Base-by-base conservation (phyloP, 176 grass and related monocot genomes). In the Oryza nivara region DNA sequence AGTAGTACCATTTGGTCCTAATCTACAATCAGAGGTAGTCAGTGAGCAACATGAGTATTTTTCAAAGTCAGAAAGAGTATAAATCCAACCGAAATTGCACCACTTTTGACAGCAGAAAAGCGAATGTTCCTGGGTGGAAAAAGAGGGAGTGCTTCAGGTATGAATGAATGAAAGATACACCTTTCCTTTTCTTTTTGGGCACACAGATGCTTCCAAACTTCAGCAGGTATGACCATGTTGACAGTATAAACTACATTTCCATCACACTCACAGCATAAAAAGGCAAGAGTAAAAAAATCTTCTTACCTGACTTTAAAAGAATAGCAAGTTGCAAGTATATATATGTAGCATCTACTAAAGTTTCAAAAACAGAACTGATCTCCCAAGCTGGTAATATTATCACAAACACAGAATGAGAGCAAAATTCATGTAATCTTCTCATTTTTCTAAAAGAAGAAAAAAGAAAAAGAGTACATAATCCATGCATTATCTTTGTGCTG, bases 61-160 rank as follows among this genome's bases (percentile, higher is more conserved):
- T 78, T 78, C 20, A 74, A 58, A 75, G 22, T 87, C 60, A 43
- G 45, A 84, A 76, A 56, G 76, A 56, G 16, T 75, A 11, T 43
- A 40, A 12, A 68, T 75, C 47, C 8, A 38, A 79, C 16, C 14
- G 34, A 17, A 79, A 74, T 68, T 47, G 49, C 6, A 52, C 40
- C 44, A 28, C 70, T 80, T 75, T 83, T 51, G 89, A 64, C 75
- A 45, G 44, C 13, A 19, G 65, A 78, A 86, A 86, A 82, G 73
- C 20, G 8, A 71, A 36, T 13, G 14, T 65, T 65, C 38, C 40
- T 72, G 58, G 75, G 60, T 47, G 49, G 30, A 70, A 85, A 85
- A 80, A 45, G 44, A 41, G 28, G 4, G 28, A 7, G 70, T 19
- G 47, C 68, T 67, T 74, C 76, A 80, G 87, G 76, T 84, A 80